These are phyloP conservation scores for Metschnikowia vanudenii DNA, from an alignment of 805 yeast species.

Conservation along the genomic window DNA sequence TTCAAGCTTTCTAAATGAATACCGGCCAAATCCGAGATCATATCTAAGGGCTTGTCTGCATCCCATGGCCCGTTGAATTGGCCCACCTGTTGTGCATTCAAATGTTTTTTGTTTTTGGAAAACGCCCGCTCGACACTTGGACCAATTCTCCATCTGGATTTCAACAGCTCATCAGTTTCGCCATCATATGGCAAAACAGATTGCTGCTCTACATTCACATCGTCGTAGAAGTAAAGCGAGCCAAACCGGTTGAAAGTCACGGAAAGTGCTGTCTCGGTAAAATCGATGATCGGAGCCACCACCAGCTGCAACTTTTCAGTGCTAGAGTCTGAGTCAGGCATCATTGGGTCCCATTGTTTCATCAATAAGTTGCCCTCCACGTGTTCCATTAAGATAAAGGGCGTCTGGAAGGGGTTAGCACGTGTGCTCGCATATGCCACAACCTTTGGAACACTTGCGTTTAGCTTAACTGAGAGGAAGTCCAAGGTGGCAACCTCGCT, in stretches of 20 bases:
- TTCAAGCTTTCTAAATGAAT: constrained; percentile 64
- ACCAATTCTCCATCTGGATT: constrained; percentile 83
- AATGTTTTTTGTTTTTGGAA: constrained; percentile 62
- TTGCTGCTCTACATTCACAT: constrained; percentile 49
- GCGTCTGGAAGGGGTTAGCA: constrained; percentile 63
- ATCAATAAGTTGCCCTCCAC: constrained; percentile 78
- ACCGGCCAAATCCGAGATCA: constrained; percentile 61
- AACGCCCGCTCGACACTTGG: constrained; percentile 80
- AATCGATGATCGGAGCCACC: constrained; percentile 70
- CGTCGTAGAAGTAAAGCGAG: constrained; percentile 75
- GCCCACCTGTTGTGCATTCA: constrained; percentile 50
- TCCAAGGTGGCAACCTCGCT: constrained; percentile 95
- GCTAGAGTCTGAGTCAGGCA: constrained; percentile 48
- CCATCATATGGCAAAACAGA: constrained; percentile 54
- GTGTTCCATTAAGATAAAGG: constrained; percentile 79
- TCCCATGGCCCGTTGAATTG: constrained; percentile 78
- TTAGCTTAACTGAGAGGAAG: constrained; percentile 63
- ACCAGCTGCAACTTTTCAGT: constrained; percentile 55
- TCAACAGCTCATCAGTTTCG: constrained; percentile 53
- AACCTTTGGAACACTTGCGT: constrained; percentile 70
- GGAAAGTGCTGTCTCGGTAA: constrained; percentile 54
- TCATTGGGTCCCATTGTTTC: constrained; percentile 88
- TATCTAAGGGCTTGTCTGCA: constrained; percentile 53
- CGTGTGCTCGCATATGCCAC: constrained; percentile 61
- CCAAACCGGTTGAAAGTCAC: constrained; percentile 73